phyloP scores from a whole-genome alignment of 129 eudicot genomes.

The Flaveria brownii region DNA sequence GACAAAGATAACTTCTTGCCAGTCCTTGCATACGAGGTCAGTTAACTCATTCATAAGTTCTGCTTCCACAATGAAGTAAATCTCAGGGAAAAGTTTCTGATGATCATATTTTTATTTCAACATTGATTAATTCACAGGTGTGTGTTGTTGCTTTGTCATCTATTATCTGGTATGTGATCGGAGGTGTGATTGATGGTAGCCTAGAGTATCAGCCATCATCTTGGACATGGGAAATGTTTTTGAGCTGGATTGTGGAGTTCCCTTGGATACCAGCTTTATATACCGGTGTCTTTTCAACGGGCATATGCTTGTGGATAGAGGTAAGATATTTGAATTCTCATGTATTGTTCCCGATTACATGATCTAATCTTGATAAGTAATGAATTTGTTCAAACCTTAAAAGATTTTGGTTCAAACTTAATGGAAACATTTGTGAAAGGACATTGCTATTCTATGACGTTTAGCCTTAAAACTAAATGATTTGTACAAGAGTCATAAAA shows the following conservation, averaged over 20 bases:
- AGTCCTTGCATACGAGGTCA: conserved; percentile 85
- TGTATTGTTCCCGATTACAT: not conserved
- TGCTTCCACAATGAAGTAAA: not conserved
- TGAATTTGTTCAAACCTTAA: not conserved
- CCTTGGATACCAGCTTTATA: conserved; percentile 92
- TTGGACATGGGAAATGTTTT: conserved; percentile 54
- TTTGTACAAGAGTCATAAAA: not conserved
- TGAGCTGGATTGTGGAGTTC: conserved; percentile 50
- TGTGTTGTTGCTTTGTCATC: conserved; percentile 71
- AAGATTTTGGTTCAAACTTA: not conserved
- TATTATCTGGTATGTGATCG: conserved; percentile 56
- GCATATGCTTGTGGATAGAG: conserved; percentile 88
- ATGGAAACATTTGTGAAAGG: no score
- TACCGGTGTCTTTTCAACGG: conserved; percentile 81
- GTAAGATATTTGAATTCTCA: conserved; percentile 28
- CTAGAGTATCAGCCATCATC: conserved; percentile 50
- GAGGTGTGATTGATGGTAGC: conserved; percentile 45
- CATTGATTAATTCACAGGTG: conserved; percentile 40
- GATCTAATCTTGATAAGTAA: not conserved
- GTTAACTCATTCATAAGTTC: conserved; percentile 27
- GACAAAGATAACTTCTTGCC: conserved; percentile 64
- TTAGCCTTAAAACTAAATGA: not conserved
- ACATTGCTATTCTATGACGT: no score
- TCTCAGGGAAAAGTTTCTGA: not conserved
- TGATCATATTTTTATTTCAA: not conserved